A percentile compares a stretch with the other conserved stretches of the same genome.
phyloP scores from a whole-genome alignment of 441 rosid species.

The Aleurites moluccanus region DNA sequence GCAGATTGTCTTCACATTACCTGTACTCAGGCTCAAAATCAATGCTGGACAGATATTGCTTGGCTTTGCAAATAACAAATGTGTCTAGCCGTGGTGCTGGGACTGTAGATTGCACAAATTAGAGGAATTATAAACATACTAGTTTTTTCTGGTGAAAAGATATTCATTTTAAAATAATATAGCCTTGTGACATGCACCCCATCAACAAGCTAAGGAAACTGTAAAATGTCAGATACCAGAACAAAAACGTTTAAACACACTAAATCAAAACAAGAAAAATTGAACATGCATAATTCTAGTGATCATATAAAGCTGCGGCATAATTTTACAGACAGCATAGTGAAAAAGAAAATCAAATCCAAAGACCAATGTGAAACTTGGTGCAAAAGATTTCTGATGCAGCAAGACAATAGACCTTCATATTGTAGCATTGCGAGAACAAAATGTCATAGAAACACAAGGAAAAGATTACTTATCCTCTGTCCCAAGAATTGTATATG shows the following conservation, averaged over 20 bases:
- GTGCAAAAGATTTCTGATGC: neutral
- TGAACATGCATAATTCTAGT: neutral
- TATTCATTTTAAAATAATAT: neutral
- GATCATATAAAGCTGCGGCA: neutral
- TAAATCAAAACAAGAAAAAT: neutral
- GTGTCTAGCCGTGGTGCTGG: constrained; percentile 65
- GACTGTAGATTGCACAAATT: constrained; percentile 33
- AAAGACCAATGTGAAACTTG: neutral
- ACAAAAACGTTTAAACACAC: neutral
- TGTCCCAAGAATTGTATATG: neutral
- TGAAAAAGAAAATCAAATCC: neutral
- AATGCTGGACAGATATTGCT: constrained; percentile 31
- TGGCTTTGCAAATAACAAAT: constrained; percentile 67
- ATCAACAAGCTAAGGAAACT: neutral
- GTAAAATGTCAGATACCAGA: neutral
- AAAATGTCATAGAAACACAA: neutral
- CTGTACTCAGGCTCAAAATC: constrained; percentile 40
- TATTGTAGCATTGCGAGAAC: neutral
- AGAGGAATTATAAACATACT: neutral
- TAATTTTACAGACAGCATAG: neutral
- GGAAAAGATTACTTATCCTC: neutral
- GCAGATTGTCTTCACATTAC: constrained; percentile 14
- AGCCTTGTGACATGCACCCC: neutral
- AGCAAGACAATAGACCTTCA: neutral
- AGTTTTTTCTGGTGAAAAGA: neutral